These are phyloP conservation scores for Beauveria rudraprayagi DNA, from an alignment of 2,329 filamentous ascomycete genomes.

Conservation along the genomic window DNA sequence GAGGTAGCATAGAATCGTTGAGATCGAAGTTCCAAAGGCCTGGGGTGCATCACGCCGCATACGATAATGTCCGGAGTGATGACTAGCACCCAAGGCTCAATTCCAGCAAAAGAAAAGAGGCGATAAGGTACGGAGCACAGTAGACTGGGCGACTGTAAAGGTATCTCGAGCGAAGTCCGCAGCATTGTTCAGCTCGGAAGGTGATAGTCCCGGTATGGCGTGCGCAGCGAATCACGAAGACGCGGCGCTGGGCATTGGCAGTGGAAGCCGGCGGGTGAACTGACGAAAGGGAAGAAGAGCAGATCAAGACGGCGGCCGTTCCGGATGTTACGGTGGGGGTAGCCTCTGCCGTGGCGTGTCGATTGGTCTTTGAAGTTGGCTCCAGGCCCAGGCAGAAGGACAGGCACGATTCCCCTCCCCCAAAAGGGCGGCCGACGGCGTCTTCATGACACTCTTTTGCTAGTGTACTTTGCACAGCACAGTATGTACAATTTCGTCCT, in stretches of 20 bases:
- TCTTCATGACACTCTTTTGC: not conserved
- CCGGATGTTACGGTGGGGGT: slow-evolving; percentile 20
- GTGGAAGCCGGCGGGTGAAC: not conserved
- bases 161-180: not conserved
- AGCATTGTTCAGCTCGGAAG: not conserved
- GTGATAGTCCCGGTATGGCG: not conserved
- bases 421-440: not conserved
- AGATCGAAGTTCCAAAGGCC: slow-evolving; percentile 2
- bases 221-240: not conserved
- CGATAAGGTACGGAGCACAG: not conserved
- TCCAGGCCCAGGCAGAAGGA: not conserved
- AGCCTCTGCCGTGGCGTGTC: slow-evolving; percentile 14
- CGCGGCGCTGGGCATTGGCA: not conserved
- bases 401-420: not conserved
- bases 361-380: slow-evolving; percentile 13
- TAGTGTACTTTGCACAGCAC: not conserved
- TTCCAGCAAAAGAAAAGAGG: not conserved
- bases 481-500: not conserved
- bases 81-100: not conserved
- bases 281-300: not conserved
- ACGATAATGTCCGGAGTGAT: not conserved
- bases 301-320: slow-evolving; percentile 21
- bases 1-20: slow-evolving; percentile 10
- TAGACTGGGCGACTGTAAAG: not conserved
- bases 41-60: slow-evolving; percentile 13